Base-by-base conservation (phyloP, 2,329 filamentous ascomycete species). In the Fusarium fujikuroi region DNA sequence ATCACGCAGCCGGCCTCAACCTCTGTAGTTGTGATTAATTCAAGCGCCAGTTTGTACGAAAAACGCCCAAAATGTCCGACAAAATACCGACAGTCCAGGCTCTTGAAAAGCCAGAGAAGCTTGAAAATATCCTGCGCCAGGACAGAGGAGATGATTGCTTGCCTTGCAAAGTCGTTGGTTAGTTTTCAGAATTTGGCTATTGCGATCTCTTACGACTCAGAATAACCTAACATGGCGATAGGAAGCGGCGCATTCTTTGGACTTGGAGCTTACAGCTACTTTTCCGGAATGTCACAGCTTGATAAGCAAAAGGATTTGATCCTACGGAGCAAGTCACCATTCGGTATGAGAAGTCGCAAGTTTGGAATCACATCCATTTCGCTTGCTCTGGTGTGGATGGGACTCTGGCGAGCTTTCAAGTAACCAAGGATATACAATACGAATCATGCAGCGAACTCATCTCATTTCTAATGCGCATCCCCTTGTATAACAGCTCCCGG, bases 211-310 rank as follows among this genome's bases (percentile, higher is more conserved):
- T 53, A 43, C 61, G 43, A 49, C 42, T 60, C 59, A 42, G 40
- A 59, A 23, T 54, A 62, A 50, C 43, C 76, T 77, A 63, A 76
- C 64, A 57, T 56, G 40, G 34, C 42, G 28, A 63, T 75, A 95
- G 93, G 93, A 49, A 92, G 92, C 78, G 87, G 90, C 43, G 92
- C 93, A 2, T 94, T 96, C 72, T 85, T 94, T 63, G 92, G 92
- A 3, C 88, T 95, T 21, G 93, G 91, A 7, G 90, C 87, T 2
- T 96, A 95, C 83, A 95, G 91, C 81, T 95, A 95, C 83, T 85
- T 90, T 69, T 93, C 92, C 7, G 93, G 93, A 65, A 92, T 91
- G 81, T 85, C 86, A 57, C 92, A 95, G 81, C 88, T 96, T 36
- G 87, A 90, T 76, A 85, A 87, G 76, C 91, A 93, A 80, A 87